A percentile compares a stretch with the other conserved stretches of the same genome.
phyloP scores from a whole-genome alignment of 345 rosid species.

The Ricinus communis region DNA sequence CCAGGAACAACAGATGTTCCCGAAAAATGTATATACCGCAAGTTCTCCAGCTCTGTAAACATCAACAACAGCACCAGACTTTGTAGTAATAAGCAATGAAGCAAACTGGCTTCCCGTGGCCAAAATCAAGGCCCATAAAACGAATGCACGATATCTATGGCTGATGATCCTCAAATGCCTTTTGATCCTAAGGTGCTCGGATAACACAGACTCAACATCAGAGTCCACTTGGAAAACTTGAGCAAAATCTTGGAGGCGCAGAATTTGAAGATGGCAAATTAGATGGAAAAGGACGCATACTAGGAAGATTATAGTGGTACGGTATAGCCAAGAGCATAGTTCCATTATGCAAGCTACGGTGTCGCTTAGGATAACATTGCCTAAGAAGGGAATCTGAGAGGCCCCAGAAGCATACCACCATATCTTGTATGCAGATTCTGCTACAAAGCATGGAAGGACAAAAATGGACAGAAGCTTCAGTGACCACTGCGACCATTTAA shows the following conservation, averaged over 20 bases:
- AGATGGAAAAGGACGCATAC: conserved; percentile 85
- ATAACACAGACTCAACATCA: conserved; percentile 66
- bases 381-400: conserved; percentile 83
- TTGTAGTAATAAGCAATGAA: conserved; percentile 76
- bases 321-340: conserved; percentile 85
- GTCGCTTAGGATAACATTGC: conserved; percentile 73
- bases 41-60: conserved; percentile 80
- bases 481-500: conserved; percentile 58
- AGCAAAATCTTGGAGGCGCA: conserved; percentile 84
- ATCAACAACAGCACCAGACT: conserved; percentile 49
- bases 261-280: conserved; percentile 90
- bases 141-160: conserved; percentile 69
- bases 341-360: conserved; percentile 78
- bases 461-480: conserved; percentile 64
- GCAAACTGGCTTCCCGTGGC: conserved; percentile 87
- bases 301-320: conserved; percentile 73
- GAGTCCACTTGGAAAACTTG: conserved; percentile 66
- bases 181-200: conserved; percentile 81
- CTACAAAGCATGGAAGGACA: conserved; percentile 71
- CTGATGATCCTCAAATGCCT: conserved; percentile 88
- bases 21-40: conserved; percentile 51
- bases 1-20: no score
- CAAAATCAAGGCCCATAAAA: conserved; percentile 59
- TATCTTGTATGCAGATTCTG: conserved; percentile 77
- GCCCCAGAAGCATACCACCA: conserved; percentile 99